Evolutionary conservation across 2,329 filamentous ascomycete species (phyloP), one percentile per base, ranked within the genome.

Genomic region (Colletotrichum theobromicola): DNA sequence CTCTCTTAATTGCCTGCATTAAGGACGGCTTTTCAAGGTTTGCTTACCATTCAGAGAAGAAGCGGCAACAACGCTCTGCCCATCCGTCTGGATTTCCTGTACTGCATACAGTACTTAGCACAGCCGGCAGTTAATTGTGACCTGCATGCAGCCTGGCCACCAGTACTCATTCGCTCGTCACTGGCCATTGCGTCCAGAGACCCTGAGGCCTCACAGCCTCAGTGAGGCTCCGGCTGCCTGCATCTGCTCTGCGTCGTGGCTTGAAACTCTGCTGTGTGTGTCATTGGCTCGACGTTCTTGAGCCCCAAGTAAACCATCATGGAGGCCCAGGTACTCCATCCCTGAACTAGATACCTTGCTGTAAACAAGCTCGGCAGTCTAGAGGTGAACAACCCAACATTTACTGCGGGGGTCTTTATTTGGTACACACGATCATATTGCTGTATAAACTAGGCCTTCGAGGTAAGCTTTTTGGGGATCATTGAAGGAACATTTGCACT

Each of bases 31-130:
- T 64, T 71, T 63, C 61, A 71, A 71, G 67, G 24, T 53, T 32
- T 66, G 42, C 61, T 46, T 74, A 35, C 70, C 65, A 69, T 69
- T 24, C 57, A 58, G 32, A 58, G 32, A 28, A 28, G 21, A 63
- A 13, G 58, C 42, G 15, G 12, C 53, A 55, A 37, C 53, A 55
- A 34, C 63, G 35, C 24, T 16, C 24, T 67, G 63, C 63, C 42
- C 42, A 50, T n/a, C n/a, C n/a, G n/a, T 50, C 42, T 50, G 42
- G n/a, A 21, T 50, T 50, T 50, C n/a, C 42, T 50, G 42, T n/a
- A 13, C n/a, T 21, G 42, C 42, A 50, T 50, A n/a, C 1, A 50
- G 42, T 2, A 50, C 4, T 50, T 21, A 7, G n/a, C 21, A 13
- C 42, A 50, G 42, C 42, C 42, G n/a, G 42, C 42, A 50, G n/a